These are phyloP conservation scores for Suhomyces choctaworum DNA, from an alignment of 1,139 yeast species.

Conservation along the genomic window DNA sequence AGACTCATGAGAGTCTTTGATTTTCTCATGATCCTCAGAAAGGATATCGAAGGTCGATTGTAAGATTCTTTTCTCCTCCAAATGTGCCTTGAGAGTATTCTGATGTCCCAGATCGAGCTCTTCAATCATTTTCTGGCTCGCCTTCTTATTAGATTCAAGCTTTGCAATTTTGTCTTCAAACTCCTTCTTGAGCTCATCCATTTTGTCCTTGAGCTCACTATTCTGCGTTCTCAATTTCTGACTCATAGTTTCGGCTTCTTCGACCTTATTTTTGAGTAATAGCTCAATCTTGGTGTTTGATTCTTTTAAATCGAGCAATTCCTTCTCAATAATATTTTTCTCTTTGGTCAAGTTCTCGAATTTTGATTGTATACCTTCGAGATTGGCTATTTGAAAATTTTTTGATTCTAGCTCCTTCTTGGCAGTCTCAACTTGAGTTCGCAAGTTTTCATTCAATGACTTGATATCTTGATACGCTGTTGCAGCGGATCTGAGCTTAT, in stretches of 20 bases:
- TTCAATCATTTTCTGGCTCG: background rate
- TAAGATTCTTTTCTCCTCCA: no score
- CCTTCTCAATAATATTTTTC: conserved; percentile 5
- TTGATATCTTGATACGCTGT: conserved; percentile 44
- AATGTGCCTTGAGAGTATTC: no score
- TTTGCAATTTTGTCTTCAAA: conserved; percentile 1
- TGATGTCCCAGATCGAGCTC: background rate
- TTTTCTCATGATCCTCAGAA: conserved; percentile 1
- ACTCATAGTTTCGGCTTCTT: background rate
- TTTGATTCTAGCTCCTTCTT: conserved; percentile 13
- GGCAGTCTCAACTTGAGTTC: conserved; percentile 10
- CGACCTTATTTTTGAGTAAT: background rate
- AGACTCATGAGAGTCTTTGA: conserved; percentile 9
- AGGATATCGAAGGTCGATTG: background rate
- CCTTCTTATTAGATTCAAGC: background rate
- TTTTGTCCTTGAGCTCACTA: conserved; percentile 15
- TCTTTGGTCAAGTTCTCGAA: conserved; percentile 13
- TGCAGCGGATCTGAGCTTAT: conserved; percentile 49
- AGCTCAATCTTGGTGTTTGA: background rate
- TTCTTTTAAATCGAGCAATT: background rate
- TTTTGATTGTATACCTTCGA: conserved; percentile 6
- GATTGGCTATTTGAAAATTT: conserved; percentile 15
- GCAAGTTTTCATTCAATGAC: conserved; percentile 20
- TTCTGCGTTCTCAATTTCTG: no score
- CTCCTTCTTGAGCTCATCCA: conserved; percentile 15